Evolutionary conservation across 2,329 filamentous ascomycete species (phyloP).

Genomic region (Fusarium sp.): DNA sequence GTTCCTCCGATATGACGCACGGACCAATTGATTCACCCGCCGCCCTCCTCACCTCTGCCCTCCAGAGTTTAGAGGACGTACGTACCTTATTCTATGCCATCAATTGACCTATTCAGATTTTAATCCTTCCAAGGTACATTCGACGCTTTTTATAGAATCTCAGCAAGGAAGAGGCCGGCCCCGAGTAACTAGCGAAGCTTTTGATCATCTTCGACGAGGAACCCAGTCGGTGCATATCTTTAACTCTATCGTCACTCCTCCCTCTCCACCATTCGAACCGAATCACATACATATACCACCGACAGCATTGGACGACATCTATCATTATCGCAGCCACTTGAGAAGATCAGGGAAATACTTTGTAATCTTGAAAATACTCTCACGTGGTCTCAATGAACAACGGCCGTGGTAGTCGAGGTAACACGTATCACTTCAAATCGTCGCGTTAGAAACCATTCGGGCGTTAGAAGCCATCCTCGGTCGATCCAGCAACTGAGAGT

Average conservation of each 20-base stretch:
- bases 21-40: slow-evolving; percentile 27
- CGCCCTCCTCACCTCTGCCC: slow-evolving; percentile 33
- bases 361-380: neutral
- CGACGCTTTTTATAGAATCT: neutral
- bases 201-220: neutral
- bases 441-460: slow-evolving; percentile 44
- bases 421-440: slow-evolving; percentile 28
- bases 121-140: slow-evolving; percentile 4
- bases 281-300: slow-evolving; percentile 25
- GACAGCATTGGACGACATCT: slow-evolving; percentile 11
- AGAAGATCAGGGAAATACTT: neutral
- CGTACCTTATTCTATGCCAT: slow-evolving; percentile 5
- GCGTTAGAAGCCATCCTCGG: slow-evolving; percentile 42
- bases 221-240: slow-evolving; percentile 13
- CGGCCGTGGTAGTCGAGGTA: slow-evolving; percentile 26
- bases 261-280: slow-evolving; percentile 31
- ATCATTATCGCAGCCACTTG: neutral
- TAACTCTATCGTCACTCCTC: slow-evolving; percentile 26
- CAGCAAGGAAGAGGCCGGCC: neutral
- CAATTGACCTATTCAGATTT: slow-evolving; percentile 17
- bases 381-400: slow-evolving; percentile 32
- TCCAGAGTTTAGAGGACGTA: slow-evolving; percentile 23
- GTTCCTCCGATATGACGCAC: slow-evolving; percentile 35
- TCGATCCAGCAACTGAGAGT: neutral
- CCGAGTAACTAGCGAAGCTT: neutral